These are phyloP conservation scores for Phyllosticta paracitricarpa DNA, from an alignment of 2,329 filamentous ascomycete species.

Conservation along the genomic window DNA sequence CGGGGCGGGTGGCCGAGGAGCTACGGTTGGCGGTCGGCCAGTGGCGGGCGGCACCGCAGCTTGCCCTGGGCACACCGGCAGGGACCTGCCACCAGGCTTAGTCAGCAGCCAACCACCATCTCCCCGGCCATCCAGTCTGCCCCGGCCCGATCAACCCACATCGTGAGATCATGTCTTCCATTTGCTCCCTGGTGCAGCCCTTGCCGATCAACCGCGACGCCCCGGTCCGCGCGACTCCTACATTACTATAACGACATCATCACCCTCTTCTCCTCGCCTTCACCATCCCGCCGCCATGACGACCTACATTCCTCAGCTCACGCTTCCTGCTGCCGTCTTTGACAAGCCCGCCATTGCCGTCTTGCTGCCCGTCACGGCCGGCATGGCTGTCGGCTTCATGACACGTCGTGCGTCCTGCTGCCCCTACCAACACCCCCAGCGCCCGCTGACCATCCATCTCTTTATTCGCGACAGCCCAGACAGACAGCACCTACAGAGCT, in stretches of 20 bases:
- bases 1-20: neutral
- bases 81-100: no score
- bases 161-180: neutral
- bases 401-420: slow-evolving; percentile 47
- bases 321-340: slow-evolving; percentile 62
- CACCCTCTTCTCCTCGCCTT: neutral
- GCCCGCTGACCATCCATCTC: neutral
- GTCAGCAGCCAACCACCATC: no score
- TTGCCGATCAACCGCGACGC: neutral
- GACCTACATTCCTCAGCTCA: slow-evolving; percentile 67
- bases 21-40: no score
- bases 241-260: neutral
- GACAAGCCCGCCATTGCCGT: slow-evolving; percentile 62
- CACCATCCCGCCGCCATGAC: slow-evolving; percentile 51
- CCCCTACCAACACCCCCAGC: neutral
- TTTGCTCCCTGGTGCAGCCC: neutral
- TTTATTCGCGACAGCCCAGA: slow-evolving; percentile 37
- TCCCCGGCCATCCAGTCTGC: no score
- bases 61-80: no score
- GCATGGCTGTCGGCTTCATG: slow-evolving; percentile 62
- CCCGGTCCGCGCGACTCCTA: neutral
- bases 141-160: neutral
- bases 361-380: slow-evolving; percentile 63
- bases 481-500: slow-evolving; percentile 51
- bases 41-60: no score